These are phyloP conservation scores for Pythium dissotocum DNA, from an alignment of 352 stramenopile species.

Conservation along the genomic window DNA sequence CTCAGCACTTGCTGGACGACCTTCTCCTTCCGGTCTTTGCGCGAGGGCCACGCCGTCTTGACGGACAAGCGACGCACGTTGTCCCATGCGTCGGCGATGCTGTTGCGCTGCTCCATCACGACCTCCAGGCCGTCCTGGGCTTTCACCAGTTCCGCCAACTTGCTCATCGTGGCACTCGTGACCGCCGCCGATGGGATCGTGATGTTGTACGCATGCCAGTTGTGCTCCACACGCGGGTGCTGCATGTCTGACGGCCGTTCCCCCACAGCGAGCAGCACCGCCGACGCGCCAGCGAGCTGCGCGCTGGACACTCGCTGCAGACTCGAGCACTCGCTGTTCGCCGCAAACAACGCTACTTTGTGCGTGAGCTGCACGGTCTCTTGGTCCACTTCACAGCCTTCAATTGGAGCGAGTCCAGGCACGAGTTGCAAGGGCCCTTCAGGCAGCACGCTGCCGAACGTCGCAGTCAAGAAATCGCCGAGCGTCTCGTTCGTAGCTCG, in stretches of 20 bases:
- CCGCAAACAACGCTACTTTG: constrained; percentile 36
- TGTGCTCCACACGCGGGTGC: constrained; percentile 40
- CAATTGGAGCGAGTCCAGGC: constrained; percentile 22
- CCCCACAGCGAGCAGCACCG: constrained; percentile 45
- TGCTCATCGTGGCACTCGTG: constrained; percentile 33
- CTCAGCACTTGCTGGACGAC: constrained; percentile 29
- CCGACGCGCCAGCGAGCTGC: constrained; percentile 42
- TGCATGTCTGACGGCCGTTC: constrained; percentile 30
- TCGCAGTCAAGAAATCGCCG: constrained; percentile 52
- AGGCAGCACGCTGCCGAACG: constrained; percentile 50
- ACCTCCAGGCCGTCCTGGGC: constrained; percentile 15
- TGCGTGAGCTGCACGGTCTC: constrained; percentile 14
- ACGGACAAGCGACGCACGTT: constrained; percentile 38
- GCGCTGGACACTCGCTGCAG: constrained; percentile 46
- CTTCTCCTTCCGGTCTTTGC: constrained; percentile 41
- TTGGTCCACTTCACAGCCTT: constrained; percentile 13
- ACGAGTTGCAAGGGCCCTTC: constrained; percentile 30
- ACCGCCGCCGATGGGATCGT: constrained; percentile 51
- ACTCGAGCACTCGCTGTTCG: constrained; percentile 33
- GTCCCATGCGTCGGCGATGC: constrained; percentile 54
- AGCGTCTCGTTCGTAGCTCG: constrained; percentile 23
- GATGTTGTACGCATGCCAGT: constrained; percentile 72
- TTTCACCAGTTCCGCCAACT: constrained; percentile 26
- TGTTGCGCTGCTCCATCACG: constrained; percentile 38
- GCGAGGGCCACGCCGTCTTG: constrained; percentile 45